These are phyloP conservation scores for Coemansia sp. DNA, from an alignment of 192 early-diverging fungal genomes.

Conservation along the genomic window DNA sequence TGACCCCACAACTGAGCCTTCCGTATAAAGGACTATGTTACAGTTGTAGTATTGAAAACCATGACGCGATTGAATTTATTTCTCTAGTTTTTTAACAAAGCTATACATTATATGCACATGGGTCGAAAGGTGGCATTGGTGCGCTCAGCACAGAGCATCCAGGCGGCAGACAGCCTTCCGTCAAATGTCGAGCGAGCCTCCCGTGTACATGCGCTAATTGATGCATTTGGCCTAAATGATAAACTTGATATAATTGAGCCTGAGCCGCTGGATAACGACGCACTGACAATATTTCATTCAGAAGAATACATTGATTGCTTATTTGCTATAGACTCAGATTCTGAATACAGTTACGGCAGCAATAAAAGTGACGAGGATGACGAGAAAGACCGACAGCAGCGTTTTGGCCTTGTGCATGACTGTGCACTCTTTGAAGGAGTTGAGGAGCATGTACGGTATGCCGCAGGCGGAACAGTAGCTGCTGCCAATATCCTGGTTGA, in stretches of 20 bases:
- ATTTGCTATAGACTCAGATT: conserved; percentile 4
- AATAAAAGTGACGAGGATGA: neutral
- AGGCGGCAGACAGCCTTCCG: conserved; percentile 43
- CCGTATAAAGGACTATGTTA: no score
- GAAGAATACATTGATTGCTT: conserved; percentile 32
- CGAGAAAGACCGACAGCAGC: conserved; percentile 1
- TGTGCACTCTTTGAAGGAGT: conserved; percentile 41
- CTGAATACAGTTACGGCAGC: neutral
- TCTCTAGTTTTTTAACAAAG: neutral
- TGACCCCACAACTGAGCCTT: no score
- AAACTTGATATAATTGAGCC: conserved; percentile 24
- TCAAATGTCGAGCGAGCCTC: conserved; percentile 39
- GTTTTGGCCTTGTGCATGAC: conserved; percentile 47
- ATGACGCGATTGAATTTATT: no score
- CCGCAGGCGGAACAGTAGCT: conserved; percentile 42
- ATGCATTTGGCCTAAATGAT: conserved; percentile 25
- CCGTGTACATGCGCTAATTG: conserved; percentile 48
- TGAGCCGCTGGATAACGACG: conserved; percentile 10
- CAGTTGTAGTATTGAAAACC: no score
- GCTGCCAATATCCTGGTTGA: conserved; percentile 28
- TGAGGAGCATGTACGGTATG: conserved; percentile 29
- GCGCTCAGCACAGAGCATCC: conserved; percentile 32
- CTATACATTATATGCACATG: neutral
- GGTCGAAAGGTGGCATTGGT: conserved; percentile 20
- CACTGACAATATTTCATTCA: conserved; percentile 37